Conservation (phyloP, 129 eudicot species). For the Oenanthe sinensis region DNA sequence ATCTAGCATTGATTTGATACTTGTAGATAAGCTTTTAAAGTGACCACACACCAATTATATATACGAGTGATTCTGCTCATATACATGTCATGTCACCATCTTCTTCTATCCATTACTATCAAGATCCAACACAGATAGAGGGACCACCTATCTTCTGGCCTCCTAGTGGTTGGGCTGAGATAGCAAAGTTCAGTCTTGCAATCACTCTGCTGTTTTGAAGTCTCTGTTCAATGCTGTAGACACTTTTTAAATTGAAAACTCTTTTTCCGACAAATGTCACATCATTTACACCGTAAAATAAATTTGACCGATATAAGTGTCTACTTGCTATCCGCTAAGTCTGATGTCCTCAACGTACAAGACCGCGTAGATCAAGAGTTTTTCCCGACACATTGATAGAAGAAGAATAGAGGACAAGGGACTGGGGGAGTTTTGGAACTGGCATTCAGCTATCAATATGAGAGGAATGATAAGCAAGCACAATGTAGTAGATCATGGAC, state of each 20-base stretch:
- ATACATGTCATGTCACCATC: neutral
- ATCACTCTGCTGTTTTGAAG: neutral
- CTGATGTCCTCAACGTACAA: neutral
- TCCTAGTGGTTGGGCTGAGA: neutral
- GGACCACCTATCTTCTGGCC: neutral
- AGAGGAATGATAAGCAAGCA: neutral
- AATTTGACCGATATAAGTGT: neutral
- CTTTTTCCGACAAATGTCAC: no score
- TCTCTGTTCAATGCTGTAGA: neutral
- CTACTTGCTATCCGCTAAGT: neutral
- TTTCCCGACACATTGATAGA: no score
- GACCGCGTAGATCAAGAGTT: neutral
- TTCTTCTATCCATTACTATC: neutral
- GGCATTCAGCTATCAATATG: neutral
- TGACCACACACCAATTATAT: slow-evolving; percentile 12
- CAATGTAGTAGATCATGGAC: neutral
- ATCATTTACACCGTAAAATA: neutral
- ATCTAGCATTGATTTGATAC: neutral
- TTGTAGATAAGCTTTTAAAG: slow-evolving; percentile 10
- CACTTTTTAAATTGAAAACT: neutral
- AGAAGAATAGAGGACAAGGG: neutral
- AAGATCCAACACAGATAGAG: neutral
- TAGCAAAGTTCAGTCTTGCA: neutral
- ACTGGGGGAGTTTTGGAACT: no score
- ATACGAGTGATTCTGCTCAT: slow-evolving; percentile 2